Evolutionary conservation across 768 basidiomycete species (phyloP).

Genomic region (Leccinum pellstonianum): DNA sequence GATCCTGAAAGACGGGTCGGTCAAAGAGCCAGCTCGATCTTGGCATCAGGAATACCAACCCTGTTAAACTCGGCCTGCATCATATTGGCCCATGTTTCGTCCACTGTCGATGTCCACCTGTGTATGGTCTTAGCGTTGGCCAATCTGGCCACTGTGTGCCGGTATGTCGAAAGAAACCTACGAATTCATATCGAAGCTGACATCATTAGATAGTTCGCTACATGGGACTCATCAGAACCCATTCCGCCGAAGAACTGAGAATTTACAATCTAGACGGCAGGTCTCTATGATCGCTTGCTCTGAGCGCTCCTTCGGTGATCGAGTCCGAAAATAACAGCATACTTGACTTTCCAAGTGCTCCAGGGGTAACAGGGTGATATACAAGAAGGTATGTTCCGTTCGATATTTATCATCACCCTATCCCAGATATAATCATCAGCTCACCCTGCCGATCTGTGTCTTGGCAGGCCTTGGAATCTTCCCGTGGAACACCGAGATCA

Average conservation of each 20-base stretch:
- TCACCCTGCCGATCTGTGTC: not conserved
- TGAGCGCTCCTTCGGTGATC: not conserved
- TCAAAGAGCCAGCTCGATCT: not conserved
- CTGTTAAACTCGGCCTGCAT: not conserved
- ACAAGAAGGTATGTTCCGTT: not conserved
- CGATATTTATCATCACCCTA: not conserved
- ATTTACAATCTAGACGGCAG: not conserved
- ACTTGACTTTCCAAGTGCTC: not conserved
- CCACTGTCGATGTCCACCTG: conserved; percentile 1
- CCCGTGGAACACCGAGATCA: not conserved
- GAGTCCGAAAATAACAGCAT: not conserved
- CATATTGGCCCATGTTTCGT: not conserved
- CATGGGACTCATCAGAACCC: not conserved
- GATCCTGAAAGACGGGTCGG: not conserved
- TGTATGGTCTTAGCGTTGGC: not conserved
- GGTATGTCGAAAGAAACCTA: not conserved
- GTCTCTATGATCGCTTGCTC: not conserved
- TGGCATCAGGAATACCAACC: not conserved
- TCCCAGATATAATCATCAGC: not conserved
- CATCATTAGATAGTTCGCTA: not conserved
- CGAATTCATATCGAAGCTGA: conserved; percentile 1
- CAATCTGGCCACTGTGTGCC: not conserved
- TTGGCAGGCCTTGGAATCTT: conserved; percentile 2
- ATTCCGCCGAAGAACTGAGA: not conserved
- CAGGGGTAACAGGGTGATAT: not conserved